Conservation (phyloP, 1,139 yeast genomes). For the Yamadazyma sp. region DNA sequence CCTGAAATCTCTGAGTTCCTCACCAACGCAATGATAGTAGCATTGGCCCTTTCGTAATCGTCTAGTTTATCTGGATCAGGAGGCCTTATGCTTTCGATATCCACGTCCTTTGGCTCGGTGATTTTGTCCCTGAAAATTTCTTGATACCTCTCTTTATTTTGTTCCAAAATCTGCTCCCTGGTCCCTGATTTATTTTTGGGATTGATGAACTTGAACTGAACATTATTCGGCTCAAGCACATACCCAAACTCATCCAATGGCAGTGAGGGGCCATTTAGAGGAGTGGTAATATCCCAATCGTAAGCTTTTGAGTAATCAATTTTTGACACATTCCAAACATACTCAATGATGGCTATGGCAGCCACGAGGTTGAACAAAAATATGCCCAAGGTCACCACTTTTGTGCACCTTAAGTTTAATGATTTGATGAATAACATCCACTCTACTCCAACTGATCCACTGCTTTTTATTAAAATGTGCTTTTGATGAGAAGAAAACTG, state of each 20-base stretch:
- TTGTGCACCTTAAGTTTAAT: slow-evolving; percentile 16
- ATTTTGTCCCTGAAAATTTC: slow-evolving; percentile 33
- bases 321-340: slow-evolving; percentile 8
- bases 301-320: slow-evolving; percentile 9
- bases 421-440: slow-evolving; percentile 8
- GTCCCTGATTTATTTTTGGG: slow-evolving; percentile 27
- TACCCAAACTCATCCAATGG: slow-evolving; percentile 4
- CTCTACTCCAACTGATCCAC: too few species aligned
- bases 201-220: slow-evolving; percentile 35
- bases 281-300: slow-evolving; percentile 1
- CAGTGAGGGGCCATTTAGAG: background rate
- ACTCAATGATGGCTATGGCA: slow-evolving; percentile 10
- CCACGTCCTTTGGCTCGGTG: slow-evolving; percentile 50
- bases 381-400: slow-evolving; percentile 9
- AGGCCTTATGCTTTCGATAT: slow-evolving; percentile 36
- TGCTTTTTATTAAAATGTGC: too few species aligned
- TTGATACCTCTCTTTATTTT: slow-evolving; percentile 34
- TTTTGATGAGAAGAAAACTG: too few species aligned
- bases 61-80: slow-evolving; percentile 23
- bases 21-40: slow-evolving; percentile 72
- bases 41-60: slow-evolving; percentile 55
- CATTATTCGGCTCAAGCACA: slow-evolving; percentile 24
- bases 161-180: slow-evolving; percentile 29
- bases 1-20: slow-evolving; percentile 58
- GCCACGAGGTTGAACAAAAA: slow-evolving; percentile 13